Evolutionary conservation across 108 stramenopile species (phyloP), one percentile per base, ranked within the genome.

Genomic region (Cyclotella choctawhatcheeana): DNA sequence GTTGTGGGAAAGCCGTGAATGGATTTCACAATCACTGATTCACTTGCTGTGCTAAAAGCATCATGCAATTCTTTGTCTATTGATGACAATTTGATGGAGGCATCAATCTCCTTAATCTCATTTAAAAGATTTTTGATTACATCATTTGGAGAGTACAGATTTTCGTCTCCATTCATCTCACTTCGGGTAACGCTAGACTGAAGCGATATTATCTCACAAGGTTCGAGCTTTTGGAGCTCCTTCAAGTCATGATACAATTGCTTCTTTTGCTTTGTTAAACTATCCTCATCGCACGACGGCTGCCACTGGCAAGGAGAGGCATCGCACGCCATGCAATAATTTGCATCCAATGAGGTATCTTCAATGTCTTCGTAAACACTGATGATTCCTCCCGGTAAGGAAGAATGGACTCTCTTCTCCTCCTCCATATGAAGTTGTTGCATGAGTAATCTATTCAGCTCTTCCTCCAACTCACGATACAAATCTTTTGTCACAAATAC

Each of bases 1-100:
- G 50, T 65, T 0, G 44, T 64, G 18, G 70, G 69, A 40, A 67
- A 81, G 1, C 75, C 74, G 47, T 76, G 80, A 8, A 81, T 62
- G 5, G 75, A 71, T 30, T 29, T 27, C 50, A 76, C 62, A 8
- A 55, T 66, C 0, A 81, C 70, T 20, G 21, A 66, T 21, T 81
- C 64, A 52, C 45, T 50, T 22, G 14, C 54, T 3, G 70, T 32
- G 7, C 58, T 47, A 55, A 52, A 71, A 2, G 65, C 59, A 18
- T 44, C 17, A 17, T 79, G 77, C 0, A 79, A 64, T 21, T 79
- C 77, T 33, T 10, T 14, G 32, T 79, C 77, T 22, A 79, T 47
- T 6, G 18, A 44, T n/a, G 24, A 55, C 18, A 69, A 14, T 2
- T 43, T 69, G 22, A 55, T 53, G 31, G 44, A 10, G 13, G 55